These are phyloP conservation scores for Plectranthus barbatus DNA, from an alignment of 257 asterid species.

Conservation along the genomic window DNA sequence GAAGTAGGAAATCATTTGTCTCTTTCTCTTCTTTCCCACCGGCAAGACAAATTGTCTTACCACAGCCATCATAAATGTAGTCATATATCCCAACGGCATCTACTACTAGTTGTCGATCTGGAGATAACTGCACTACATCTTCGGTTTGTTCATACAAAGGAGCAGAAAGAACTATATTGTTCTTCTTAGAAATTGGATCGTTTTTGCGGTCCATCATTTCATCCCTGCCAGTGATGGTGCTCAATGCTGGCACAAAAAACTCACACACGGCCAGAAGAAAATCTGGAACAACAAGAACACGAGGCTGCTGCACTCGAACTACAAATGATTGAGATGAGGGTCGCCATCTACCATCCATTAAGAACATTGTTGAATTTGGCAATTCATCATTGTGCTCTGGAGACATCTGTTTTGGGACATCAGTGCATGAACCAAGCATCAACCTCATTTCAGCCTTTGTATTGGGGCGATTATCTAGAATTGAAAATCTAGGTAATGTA, in stretches of 20 bases:
- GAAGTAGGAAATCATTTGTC: slow-evolving; percentile 32
- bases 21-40: slow-evolving; percentile 53
- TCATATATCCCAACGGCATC: slow-evolving; percentile 81
- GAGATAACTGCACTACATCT: slow-evolving; percentile 70
- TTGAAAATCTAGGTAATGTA: slow-evolving; percentile 80
- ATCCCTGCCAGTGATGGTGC: slow-evolving; percentile 91
- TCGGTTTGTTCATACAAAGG: slow-evolving; percentile 63
- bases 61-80: slow-evolving; percentile 89
- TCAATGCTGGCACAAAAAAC: slow-evolving; percentile 93
- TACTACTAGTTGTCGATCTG: slow-evolving; percentile 67
- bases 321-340: slow-evolving; percentile 82
- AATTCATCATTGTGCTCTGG: slow-evolving; percentile 43
- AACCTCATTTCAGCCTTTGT: slow-evolving; percentile 95
- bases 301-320: slow-evolving; percentile 93
- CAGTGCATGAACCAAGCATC: slow-evolving; percentile 95
- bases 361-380: slow-evolving; percentile 85
- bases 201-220: slow-evolving; percentile 89
- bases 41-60: slow-evolving; percentile 63
- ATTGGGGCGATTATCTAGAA: slow-evolving; percentile 85
- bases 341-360: slow-evolving; percentile 99
- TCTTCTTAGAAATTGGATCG: slow-evolving; percentile 71
- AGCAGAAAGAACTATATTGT: slow-evolving; percentile 56
- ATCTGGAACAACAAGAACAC: slow-evolving; percentile 90
- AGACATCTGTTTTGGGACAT: slow-evolving; percentile 57
- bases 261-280: slow-evolving; percentile 88